These are phyloP conservation scores for Silene noctiflora DNA, from an alignment of 179 eudicot genomes.

Conservation along the genomic window DNA sequence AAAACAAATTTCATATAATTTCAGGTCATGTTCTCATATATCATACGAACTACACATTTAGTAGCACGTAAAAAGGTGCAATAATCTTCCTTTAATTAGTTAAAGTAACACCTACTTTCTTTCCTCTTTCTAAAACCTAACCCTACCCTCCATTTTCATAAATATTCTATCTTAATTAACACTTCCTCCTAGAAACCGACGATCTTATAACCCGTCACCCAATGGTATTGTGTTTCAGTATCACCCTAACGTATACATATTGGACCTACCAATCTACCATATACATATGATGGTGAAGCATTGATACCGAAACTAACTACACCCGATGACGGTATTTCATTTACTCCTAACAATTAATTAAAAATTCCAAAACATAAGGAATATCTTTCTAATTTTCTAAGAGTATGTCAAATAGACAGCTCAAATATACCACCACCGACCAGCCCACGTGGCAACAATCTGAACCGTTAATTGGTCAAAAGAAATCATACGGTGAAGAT, in stretches of 20 bases:
- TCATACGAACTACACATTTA: conserved; percentile 1
- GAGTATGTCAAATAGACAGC: conserved; percentile 19
- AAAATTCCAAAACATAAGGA: background rate
- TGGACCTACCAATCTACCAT: too few relatives aligned
- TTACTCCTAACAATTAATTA: too few relatives aligned
- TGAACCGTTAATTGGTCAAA: conserved; percentile 12
- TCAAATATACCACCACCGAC: conserved; percentile 31
- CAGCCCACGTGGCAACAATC: conserved; percentile 24
- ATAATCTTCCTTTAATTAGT: background rate
- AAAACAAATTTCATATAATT: background rate
- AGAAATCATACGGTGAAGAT: conserved; percentile 29
- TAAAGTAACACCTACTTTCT: conserved; percentile 16
- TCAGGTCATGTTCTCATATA: background rate
- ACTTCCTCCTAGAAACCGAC: background rate
- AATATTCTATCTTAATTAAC: background rate
- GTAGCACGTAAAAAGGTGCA: conserved; percentile 8
- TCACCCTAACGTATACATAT: too few relatives aligned
- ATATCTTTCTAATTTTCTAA: background rate
- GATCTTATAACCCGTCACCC: too few relatives aligned
- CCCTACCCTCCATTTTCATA: background rate
- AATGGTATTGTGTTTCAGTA: too few relatives aligned
- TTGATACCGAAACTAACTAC: too few relatives aligned
- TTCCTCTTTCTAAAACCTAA: conserved; percentile 13
- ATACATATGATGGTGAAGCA: too few relatives aligned
- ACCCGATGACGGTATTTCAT: too few relatives aligned